These are phyloP conservation scores for Ajuga chamaepitys DNA, from an alignment of 257 asterid genomes.

Conservation along the genomic window DNA sequence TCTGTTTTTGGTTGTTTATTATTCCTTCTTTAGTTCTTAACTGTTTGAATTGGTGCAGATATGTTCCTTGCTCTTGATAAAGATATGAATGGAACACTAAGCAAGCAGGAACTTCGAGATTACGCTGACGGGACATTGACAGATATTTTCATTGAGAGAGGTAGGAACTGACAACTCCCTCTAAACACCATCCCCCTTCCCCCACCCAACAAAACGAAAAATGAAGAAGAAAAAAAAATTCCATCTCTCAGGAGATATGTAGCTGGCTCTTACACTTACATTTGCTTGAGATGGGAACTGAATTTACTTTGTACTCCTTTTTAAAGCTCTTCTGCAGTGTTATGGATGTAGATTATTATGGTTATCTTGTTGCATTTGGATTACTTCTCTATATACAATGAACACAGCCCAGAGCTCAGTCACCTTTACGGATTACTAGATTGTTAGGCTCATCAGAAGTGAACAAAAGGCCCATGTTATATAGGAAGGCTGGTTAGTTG, in stretches of 20 bases:
- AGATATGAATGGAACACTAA: slow-evolving; percentile 88
- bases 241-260: background rate
- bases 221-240: background rate
- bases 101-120: slow-evolving; percentile 95
- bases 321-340: background rate
- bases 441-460: no score
- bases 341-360: no score
- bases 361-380: no score
- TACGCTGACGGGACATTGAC: slow-evolving; percentile 98
- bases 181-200: background rate
- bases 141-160: slow-evolving; percentile 96
- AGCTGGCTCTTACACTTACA: background rate
- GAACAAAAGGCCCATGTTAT: no score
- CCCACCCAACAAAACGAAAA: background rate
- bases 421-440: no score
- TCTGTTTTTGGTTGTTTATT: background rate
- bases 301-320: no score
- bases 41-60: slow-evolving; percentile 40
- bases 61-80: slow-evolving; percentile 99
- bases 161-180: slow-evolving; percentile 26
- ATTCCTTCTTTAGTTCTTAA: slow-evolving; percentile 7
- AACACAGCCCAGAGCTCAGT: no score
- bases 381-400: no score
- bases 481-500: no score
- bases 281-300: background rate